Evolutionary conservation across 2,329 filamentous ascomycete genomes (phyloP), one percentile per base, ranked within the genome.

Genomic region (Colletotrichum tropicicola): DNA sequence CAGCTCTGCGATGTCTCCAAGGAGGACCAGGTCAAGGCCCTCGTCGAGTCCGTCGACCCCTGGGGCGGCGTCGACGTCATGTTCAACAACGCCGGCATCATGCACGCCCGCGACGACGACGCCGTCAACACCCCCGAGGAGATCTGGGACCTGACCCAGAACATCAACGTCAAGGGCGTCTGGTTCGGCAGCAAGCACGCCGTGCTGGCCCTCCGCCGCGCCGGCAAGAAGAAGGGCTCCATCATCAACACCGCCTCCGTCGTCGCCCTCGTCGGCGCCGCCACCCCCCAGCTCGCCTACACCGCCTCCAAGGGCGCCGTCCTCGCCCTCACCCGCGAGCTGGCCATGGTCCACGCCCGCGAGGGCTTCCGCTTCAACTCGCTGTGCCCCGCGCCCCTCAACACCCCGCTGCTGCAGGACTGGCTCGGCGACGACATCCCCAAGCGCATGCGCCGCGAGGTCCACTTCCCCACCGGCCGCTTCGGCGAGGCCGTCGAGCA

Each of bases 71-170:
- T 96, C 3, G 94, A 98, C 77, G 84, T 97, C 74, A 92, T 97
- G 73, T 98, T 97, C 89, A 98, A 98, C 88, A 98, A 98, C 78
- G 94, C 94, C 23, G 94, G 94, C 59, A 98, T 98, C 79, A 98
- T 98, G 94, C 94, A 97, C 81, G 90, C 89, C 49, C 85, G 91
- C 61, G 91, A 94, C 77, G 90, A 87, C 74, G 90, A 93, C 77
- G 93, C 94, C 51, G 83, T 97, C 76, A 87, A 91, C 76, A 97
- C 94, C 1, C 90, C 92, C 53, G 93, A 97, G 82, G 89, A 88
- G 72, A 94, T 98, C 82, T 98, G 94, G 94, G 93, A 98, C 73
- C 82, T 97, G 70, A 98, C 94, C 5, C 93, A 97, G 67, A 90
- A 89, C 77, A 97, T 97, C 84, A 98, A 98, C 79, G 94, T 97